These are phyloP conservation scores for Lecanoromycetidae sp. DNA, from an alignment of 2,329 filamentous ascomycete species.

Conservation along the genomic window DNA sequence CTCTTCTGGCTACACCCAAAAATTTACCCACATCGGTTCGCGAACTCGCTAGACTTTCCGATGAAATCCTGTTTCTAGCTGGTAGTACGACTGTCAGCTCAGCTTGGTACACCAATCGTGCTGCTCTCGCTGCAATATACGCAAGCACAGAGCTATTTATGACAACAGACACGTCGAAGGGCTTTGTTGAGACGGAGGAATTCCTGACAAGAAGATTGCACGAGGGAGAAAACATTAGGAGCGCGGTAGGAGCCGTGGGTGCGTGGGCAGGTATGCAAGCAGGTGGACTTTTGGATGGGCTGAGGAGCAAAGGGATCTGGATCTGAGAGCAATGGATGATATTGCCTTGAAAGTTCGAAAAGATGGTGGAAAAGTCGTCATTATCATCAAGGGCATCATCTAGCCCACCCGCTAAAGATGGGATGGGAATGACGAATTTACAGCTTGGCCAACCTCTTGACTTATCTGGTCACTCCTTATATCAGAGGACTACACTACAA, in stretches of 20 bases:
- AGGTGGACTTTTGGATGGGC: slow-evolving; percentile 62
- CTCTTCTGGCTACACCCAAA: slow-evolving; percentile 74
- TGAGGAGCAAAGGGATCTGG: slow-evolving; percentile 76
- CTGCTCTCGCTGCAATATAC: slow-evolving; percentile 53
- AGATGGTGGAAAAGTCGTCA: no score
- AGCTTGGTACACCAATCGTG: slow-evolving; percentile 72
- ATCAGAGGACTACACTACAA: no score
- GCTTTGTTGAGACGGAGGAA: slow-evolving; percentile 63
- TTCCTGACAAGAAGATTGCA: slow-evolving; percentile 67
- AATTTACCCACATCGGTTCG: slow-evolving; percentile 63
- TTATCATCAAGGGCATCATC: no score
- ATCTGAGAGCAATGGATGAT: slow-evolving; percentile 40
- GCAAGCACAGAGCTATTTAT: slow-evolving; percentile 81
- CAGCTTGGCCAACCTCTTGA: no score
- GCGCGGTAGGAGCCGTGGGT: slow-evolving; percentile 50
- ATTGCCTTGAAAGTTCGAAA: background rate
- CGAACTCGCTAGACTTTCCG: slow-evolving; percentile 71
- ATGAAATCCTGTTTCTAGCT: slow-evolving; percentile 83
- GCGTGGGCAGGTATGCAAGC: slow-evolving; percentile 77
- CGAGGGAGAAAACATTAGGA: slow-evolving; percentile 53
- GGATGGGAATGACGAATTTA: no score
- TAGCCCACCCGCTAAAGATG: no score
- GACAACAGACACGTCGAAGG: slow-evolving; percentile 69
- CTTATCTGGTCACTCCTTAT: no score
- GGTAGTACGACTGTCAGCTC: slow-evolving; percentile 72